These are phyloP conservation scores for Trifolium subterraneum DNA, from an alignment of 306 rosid genomes.

Conservation along the genomic window DNA sequence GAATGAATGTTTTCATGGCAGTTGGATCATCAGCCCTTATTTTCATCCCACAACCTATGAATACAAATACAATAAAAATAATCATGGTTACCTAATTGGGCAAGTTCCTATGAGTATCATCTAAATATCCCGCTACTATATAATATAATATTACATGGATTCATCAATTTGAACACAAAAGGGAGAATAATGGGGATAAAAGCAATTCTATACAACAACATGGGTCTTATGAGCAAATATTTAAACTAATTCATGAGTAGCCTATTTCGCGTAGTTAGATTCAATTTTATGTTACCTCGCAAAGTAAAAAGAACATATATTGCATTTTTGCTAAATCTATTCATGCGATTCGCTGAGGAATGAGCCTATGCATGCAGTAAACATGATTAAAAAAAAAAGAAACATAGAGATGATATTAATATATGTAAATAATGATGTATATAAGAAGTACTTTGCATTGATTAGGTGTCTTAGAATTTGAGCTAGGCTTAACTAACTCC, in stretches of 20 bases:
- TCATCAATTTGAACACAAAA: conserved; percentile 12
- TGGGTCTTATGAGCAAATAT: no score
- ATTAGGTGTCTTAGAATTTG: conserved; percentile 8
- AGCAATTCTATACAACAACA: not conserved
- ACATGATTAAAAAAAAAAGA: conserved; percentile 10
- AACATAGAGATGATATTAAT: conserved; percentile 6
- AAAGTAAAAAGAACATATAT: no score
- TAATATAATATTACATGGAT: not conserved
- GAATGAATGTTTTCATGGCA: conserved; percentile 82
- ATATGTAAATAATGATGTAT: not conserved
- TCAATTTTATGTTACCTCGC: no score
- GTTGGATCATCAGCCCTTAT: conserved; percentile 88
- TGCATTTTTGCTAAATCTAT: no score
- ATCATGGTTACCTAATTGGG: conserved; percentile 20
- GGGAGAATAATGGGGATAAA: not conserved
- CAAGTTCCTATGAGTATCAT: conserved; percentile 18
- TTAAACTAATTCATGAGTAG: no score
- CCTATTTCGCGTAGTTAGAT: no score
- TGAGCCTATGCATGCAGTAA: not conserved
- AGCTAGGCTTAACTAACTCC: not conserved
- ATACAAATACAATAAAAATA: conserved; percentile 33
- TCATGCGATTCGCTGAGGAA: no score
- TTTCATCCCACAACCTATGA: conserved; percentile 94
- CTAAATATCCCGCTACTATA: conserved; percentile 14
- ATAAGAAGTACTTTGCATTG: not conserved